Evolutionary conservation across 1,284 basidiomycete genomes (phyloP).

Genomic region (Trichosporon faecale): DNA sequence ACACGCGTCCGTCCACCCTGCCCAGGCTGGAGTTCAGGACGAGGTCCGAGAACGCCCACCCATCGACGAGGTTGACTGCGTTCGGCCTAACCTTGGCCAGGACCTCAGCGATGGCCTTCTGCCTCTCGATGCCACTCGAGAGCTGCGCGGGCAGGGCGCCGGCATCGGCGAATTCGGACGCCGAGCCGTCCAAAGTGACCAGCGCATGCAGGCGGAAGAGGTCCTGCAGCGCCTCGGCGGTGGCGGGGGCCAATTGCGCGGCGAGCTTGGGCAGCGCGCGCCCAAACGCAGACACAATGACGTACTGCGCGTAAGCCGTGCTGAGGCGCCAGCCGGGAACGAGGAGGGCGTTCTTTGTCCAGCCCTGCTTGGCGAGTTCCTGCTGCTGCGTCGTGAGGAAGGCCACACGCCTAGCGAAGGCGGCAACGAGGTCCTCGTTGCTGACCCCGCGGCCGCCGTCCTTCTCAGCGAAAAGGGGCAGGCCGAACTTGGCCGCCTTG

Average conservation of each 20-base stretch:
- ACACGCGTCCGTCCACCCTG: slow-evolving; percentile 54
- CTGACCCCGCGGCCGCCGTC: slow-evolving; percentile 53
- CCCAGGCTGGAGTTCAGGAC: slow-evolving; percentile 60
- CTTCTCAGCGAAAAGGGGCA: slow-evolving; percentile 20
- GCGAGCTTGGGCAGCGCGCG: slow-evolving; percentile 11
- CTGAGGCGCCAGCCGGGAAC: slow-evolving; percentile 24
- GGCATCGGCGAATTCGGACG: slow-evolving; percentile 55
- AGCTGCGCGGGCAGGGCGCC: slow-evolving; percentile 49
- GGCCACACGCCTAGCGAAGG: slow-evolving; percentile 51
- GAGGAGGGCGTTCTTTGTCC: slow-evolving; percentile 38
- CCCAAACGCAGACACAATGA: slow-evolving; percentile 14
- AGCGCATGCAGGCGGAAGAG: slow-evolving; percentile 53
- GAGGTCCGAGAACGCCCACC: slow-evolving; percentile 57
- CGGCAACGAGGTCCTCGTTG: slow-evolving; percentile 57
- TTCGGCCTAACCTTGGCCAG: slow-evolving; percentile 10
- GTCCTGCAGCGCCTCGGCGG: slow-evolving; percentile 35
- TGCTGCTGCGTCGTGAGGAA: slow-evolving; percentile 47
- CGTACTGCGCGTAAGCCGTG: slow-evolving; percentile 19
- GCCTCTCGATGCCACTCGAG: slow-evolving; percentile 9
- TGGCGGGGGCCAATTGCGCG: not conserved
- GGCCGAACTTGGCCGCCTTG: slow-evolving; percentile 54
- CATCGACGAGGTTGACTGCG: slow-evolving; percentile 54
- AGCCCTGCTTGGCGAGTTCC: slow-evolving; percentile 36
- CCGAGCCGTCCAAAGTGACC: slow-evolving; percentile 51
- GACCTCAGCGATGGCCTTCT: slow-evolving; percentile 9